phyloP scores from a whole-genome alignment of 768 basidiomycete genomes.

The Tephrocybe sp. region DNA sequence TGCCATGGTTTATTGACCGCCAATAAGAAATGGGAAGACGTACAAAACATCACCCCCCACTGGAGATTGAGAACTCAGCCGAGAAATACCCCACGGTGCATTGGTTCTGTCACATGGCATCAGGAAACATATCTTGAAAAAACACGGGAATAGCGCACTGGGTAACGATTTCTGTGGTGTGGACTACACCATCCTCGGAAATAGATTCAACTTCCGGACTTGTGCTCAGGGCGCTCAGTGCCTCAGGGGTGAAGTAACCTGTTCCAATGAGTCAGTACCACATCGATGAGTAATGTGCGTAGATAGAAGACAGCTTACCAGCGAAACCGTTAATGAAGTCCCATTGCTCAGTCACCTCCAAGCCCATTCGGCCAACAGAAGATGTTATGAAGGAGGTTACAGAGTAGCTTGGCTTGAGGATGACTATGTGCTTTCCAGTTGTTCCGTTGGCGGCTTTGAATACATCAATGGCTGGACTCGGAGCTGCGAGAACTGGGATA shows the following conservation, averaged over 20 bases:
- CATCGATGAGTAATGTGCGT: neutral
- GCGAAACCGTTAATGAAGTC: conserved; percentile 29
- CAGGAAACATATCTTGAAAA: neutral
- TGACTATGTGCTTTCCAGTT: conserved; percentile 24
- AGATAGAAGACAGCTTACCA: conserved; percentile 12
- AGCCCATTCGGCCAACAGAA: too few species aligned
- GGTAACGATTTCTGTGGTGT: conserved; percentile 15
- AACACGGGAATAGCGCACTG: conserved; percentile 14
- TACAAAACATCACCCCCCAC: too few species aligned
- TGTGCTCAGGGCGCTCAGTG: conserved; percentile 20
- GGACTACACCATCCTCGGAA: conserved; percentile 22
- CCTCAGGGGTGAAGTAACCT: conserved; percentile 15
- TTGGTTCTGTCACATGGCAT: conserved; percentile 17
- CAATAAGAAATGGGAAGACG: too few species aligned
- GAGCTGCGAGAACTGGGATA: too few species aligned
- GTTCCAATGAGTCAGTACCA: neutral
- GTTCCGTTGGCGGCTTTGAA: too few species aligned
- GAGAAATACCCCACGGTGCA: conserved; percentile 30
- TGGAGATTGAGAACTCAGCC: conserved; percentile 15
- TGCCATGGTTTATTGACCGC: too few species aligned
- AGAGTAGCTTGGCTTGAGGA: conserved; percentile 27
- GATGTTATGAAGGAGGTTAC: conserved; percentile 11
- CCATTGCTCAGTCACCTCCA: conserved; percentile 20
- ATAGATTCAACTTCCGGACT: conserved; percentile 20
- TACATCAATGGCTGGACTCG: too few species aligned